These are phyloP conservation scores for Phytophthora melonis DNA, from an alignment of 352 stramenopile species.

Conservation along the genomic window DNA sequence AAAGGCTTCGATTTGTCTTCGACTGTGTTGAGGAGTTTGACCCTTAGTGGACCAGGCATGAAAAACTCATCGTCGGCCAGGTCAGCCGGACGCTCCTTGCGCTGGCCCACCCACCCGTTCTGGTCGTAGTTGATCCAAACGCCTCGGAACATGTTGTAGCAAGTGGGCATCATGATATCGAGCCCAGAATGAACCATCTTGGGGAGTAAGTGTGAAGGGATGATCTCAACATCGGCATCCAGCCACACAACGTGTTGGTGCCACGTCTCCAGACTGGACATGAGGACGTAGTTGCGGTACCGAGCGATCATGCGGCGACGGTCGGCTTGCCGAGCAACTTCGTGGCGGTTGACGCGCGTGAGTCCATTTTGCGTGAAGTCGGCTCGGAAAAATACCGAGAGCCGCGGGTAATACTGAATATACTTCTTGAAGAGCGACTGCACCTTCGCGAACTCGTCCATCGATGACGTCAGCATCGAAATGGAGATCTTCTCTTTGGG, in stretches of 20 bases:
- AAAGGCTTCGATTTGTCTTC: conserved; percentile 19
- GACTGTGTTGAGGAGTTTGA: conserved; percentile 17
- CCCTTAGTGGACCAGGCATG: conserved; percentile 25
- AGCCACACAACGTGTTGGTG: conserved; percentile 56
- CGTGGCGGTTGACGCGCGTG: conserved; percentile 43
- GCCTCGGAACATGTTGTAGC: neutral
- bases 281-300: conserved; percentile 57
- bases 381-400: conserved; percentile 47
- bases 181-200: conserved; percentile 45
- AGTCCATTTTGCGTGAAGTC: conserved; percentile 37
- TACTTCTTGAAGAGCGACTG: conserved; percentile 19
- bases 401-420: conserved; percentile 31
- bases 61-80: conserved; percentile 3
- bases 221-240: conserved; percentile 44
- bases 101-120: conserved; percentile 31
- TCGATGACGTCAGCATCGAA: conserved; percentile 43
- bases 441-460: conserved; percentile 34
- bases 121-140: conserved; percentile 26
- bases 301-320: conserved; percentile 51
- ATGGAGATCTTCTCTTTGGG: conserved; percentile 41
- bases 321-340: conserved; percentile 24
- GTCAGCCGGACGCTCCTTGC: conserved; percentile 14
- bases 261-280: conserved; percentile 43
- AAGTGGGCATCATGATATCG: conserved; percentile 32
- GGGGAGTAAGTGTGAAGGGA: conserved; percentile 34